A percentile compares a stretch with the other conserved stretches of the same genome.
phyloP scores from a whole-genome alignment of 1,284 basidiomycete genomes.

The Microbotryum silenes-acaulis region DNA sequence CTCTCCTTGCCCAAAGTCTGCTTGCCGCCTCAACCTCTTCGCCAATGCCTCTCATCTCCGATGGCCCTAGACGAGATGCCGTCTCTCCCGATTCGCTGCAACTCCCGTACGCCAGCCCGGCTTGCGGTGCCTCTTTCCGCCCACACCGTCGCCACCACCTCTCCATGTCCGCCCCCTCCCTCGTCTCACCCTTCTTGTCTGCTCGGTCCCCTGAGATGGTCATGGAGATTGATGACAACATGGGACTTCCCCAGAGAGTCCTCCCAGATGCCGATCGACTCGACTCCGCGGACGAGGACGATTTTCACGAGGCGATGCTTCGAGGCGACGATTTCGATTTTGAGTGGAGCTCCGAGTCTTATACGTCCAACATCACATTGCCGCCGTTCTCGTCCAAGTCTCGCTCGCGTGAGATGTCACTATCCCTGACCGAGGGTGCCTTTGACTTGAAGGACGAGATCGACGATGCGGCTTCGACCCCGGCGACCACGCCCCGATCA shows the following conservation, averaged over 20 bases:
- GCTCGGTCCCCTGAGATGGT: conserved; percentile 17
- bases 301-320: conserved; percentile 31
- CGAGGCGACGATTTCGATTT: conserved; percentile 30
- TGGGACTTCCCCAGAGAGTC: background rate
- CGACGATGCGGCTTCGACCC: conserved; percentile 19
- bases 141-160: conserved; percentile 2
- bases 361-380: conserved; percentile 8
- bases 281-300: conserved; percentile 19
- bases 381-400: background rate
- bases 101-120: conserved; percentile 3
- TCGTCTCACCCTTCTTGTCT: conserved; percentile 23
- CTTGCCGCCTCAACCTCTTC: conserved; percentile 19
- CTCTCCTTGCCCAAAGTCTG: conserved; percentile 27
- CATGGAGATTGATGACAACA: conserved; percentile 19
- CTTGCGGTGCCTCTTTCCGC: conserved; percentile 3
- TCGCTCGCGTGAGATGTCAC: background rate
- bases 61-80: conserved; percentile 2
- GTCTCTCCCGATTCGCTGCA: conserved; percentile 27
- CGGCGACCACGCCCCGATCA: conserved; percentile 29
- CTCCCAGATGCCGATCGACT: conserved; percentile 1
- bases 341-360: conserved; percentile 30
- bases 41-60: background rate
- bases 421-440: background rate
- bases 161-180: conserved; percentile 28
- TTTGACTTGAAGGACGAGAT: background rate